phyloP scores from a whole-genome alignment of 805 yeast species.

The Candida sanyiensis region DNA sequence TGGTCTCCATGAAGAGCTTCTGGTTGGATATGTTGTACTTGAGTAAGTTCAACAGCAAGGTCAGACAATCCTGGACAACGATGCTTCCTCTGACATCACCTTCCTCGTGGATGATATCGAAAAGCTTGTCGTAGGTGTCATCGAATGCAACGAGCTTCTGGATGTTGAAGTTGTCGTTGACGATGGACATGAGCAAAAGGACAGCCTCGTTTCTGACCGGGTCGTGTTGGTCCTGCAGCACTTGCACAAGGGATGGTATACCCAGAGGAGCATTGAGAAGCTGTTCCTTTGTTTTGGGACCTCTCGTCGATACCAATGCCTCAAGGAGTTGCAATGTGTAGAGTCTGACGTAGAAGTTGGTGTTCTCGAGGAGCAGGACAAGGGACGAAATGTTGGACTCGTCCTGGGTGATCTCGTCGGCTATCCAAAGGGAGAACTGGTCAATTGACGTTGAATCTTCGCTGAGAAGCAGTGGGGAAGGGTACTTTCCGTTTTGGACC shows the following conservation, averaged over 20 bases:
- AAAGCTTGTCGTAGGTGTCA: constrained; percentile 78
- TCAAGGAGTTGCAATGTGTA: constrained; percentile 83
- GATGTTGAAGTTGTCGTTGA: constrained; percentile 73
- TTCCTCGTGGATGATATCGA: constrained; percentile 75
- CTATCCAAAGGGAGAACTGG: constrained; percentile 89
- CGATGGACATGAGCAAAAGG: constrained; percentile 75
- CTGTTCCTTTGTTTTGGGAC: constrained; percentile 65
- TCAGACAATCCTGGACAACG: constrained; percentile 85
- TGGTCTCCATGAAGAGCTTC: constrained; percentile 79
- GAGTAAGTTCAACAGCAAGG: constrained; percentile 64
- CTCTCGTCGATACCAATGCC: constrained; percentile 74
- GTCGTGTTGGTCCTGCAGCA: constrained; percentile 62
- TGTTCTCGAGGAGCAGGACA: constrained; percentile 44
- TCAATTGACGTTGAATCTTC: constrained; percentile 47
- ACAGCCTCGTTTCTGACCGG: constrained; percentile 88
- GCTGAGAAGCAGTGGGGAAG: constrained; percentile 60
- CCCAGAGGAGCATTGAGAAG: constrained; percentile 73
- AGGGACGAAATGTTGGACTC: constrained; percentile 26
- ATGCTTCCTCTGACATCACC: constrained; percentile 87
- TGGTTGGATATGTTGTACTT: constrained; percentile 87
- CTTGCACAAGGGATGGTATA: constrained; percentile 62
- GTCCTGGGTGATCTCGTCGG: constrained; percentile 82
- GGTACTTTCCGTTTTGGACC: constrained; percentile 69
- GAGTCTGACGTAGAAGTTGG: constrained; percentile 71
- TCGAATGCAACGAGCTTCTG: constrained; percentile 95